Conservation (phyloP, 2,329 filamentous ascomycete genomes). For the Penicillium sp. region DNA sequence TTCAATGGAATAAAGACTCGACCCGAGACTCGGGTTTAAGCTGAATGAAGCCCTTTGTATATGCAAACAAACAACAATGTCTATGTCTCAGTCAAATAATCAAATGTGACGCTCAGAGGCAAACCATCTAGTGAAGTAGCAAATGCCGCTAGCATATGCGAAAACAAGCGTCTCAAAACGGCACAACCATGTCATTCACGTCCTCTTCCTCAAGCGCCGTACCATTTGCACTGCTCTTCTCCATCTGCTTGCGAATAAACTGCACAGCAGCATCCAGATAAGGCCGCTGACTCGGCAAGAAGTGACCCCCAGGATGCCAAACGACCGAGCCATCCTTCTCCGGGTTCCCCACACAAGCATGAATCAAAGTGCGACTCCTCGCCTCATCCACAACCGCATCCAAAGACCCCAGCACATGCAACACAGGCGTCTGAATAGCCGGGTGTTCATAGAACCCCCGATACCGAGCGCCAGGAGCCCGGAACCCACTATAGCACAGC, state of each 20-base stretch:
- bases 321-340: conserved; percentile 54
- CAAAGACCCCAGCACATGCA: conserved; percentile 80
- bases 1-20: background rate
- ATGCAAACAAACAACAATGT: background rate
- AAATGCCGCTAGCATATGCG: background rate
- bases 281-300: conserved; percentile 79
- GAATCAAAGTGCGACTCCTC: conserved; percentile 65
- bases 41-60: background rate
- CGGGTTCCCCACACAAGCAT: conserved; percentile 60
- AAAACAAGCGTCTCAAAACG: conserved; percentile 48
- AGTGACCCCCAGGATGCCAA: conserved; percentile 85
- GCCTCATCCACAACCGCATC: conserved; percentile 86
- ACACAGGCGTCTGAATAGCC: conserved; percentile 69
- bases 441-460: conserved; percentile 69
- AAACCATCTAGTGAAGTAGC: background rate
- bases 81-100: background rate
- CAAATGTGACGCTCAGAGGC: background rate
- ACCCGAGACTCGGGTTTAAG: background rate
- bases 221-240: conserved; percentile 24
- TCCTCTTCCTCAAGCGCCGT: conserved; percentile 52
- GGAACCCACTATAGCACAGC: conserved; percentile 76
- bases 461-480: conserved; percentile 61
- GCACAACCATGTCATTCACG: conserved; percentile 67
- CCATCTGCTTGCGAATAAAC: conserved; percentile 63
- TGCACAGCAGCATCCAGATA: conserved; percentile 73